Evolutionary conservation across 2,329 filamentous ascomycete species (phyloP), one percentile per base, ranked within the genome.

Genomic region (Epichloe baconii): DNA sequence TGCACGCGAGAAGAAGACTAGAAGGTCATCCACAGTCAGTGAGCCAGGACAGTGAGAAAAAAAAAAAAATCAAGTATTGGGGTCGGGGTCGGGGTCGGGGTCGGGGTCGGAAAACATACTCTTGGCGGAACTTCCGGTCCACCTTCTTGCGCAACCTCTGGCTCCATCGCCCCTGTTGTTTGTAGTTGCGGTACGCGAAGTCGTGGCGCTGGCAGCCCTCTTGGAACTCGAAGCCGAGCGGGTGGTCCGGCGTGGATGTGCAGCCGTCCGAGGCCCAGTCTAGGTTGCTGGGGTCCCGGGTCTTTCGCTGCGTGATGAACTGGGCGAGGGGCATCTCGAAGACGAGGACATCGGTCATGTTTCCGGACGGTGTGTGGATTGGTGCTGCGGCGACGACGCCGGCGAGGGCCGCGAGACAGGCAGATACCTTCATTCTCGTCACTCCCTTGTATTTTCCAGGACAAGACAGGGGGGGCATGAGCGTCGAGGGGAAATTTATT

Each of bases 101-200:
- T 1, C 21, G 26, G 26, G 4, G 1, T 1, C 21, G 23, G 6
- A 26, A 31, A 31, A 31, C 26, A 31, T 31, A 31, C 26, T 31
- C 26, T 31, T 4, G 0, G 0, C 1, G 8, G 8, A 31, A 31
- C 26, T 1, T 10, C 1, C 0, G 1, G 26, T 31, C 26, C 26
- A 31, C 26, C 26, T 1, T 31, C 26, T 31, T 0, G 26, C 26
- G 26, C 26, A 31, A 4, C 8, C 0, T 1, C 0, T 31, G 8
- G 8, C 0, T 10, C 8, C 8, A 10, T 10, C 41, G 41, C 4
- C 52, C 55, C 57, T 73, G 71, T 5, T 48, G 54, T 57, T 73
- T 71, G 58, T 52, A 57, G 56, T 61, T 61, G 48, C 56, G 52
- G 56, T 61, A 61, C 40, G 56, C 59, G 49, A 61, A 61, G 54